These are phyloP conservation scores for Hymenoscyphus linearis DNA, from an alignment of 2,329 filamentous ascomycete genomes.

Conservation along the genomic window DNA sequence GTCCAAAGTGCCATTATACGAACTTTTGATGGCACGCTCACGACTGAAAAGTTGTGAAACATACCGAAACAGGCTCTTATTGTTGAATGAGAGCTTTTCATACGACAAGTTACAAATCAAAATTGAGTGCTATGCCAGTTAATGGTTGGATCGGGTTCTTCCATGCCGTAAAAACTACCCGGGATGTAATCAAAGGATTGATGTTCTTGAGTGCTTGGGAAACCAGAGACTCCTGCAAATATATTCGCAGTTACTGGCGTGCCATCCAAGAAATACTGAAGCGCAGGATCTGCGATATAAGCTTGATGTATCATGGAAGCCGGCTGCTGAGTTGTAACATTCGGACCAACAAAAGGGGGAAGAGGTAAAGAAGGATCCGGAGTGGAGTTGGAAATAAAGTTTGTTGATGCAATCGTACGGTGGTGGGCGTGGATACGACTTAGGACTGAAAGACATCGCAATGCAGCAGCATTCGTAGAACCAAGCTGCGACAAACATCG, in stretches of 20 bases:
- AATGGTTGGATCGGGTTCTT: conserved; percentile 14
- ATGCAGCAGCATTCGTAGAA: conserved; percentile 11
- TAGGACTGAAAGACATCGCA: conserved; percentile 15
- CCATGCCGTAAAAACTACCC: conserved; percentile 14
- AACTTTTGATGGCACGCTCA: not conserved
- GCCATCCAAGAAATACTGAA: conserved; percentile 14
- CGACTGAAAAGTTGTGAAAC: not conserved
- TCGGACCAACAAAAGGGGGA: not conserved
- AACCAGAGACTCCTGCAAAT: conserved; percentile 15
- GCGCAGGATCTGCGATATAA: conserved; percentile 11
- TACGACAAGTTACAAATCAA: not conserved
- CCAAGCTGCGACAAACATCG: conserved; percentile 13
- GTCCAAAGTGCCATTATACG: not conserved
- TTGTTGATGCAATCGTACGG: not conserved
- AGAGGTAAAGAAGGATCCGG: not conserved
- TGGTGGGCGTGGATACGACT: conserved; percentile 16
- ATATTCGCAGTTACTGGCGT: conserved; percentile 10
- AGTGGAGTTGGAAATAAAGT: not conserved
- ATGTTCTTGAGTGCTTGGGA: conserved; percentile 17
- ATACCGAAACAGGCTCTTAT: not conserved
- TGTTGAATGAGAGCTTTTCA: not conserved
- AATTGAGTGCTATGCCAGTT: conserved; percentile 11
- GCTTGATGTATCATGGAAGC: conserved; percentile 8
- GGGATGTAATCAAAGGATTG: conserved; percentile 17
- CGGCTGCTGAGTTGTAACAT: not conserved